A percentile compares a stretch with the other conserved stretches of the same genome.
Conservation (phyloP, 2,329 filamentous ascomycete species). For the Talaromyces pinophilus region DNA sequence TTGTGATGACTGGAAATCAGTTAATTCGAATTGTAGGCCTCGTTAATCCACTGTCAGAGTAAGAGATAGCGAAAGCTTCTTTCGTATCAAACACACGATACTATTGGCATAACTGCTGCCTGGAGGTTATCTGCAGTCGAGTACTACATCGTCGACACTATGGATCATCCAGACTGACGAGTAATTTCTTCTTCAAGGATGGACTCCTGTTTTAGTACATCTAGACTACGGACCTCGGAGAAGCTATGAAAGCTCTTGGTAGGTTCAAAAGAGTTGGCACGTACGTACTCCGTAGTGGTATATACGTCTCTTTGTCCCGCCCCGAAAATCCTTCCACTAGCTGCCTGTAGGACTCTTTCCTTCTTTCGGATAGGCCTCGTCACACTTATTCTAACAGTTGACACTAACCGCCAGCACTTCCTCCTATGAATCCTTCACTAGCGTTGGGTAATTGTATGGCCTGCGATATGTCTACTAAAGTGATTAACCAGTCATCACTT, state of each 20-base stretch:
- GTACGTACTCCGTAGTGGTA: not conserved
- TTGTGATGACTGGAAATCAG: not conserved
- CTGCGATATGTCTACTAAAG: not conserved
- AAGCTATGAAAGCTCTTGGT: not conserved
- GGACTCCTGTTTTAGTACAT: not conserved
- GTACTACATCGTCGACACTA: not conserved
- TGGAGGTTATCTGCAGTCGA: not conserved
- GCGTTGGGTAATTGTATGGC: not conserved
- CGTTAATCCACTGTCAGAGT: not conserved
- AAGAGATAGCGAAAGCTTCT: not conserved
- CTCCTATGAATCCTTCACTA: not conserved
- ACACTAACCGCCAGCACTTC: not conserved
- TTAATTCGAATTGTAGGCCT: not conserved
- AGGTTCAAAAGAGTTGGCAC: not conserved
- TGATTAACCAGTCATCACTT: not conserved
- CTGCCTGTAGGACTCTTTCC: not conserved
- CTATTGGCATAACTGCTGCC: not conserved
- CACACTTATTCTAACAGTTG: not conserved
- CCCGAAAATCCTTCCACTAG: conserved; percentile 6
- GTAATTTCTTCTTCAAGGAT: conserved; percentile 1
- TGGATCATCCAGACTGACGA: not conserved
- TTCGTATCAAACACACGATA: not conserved
- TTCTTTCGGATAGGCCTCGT: conserved; percentile 6
- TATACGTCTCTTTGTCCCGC: not conserved
- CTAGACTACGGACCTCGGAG: not conserved